Base-by-base conservation (phyloP, 2,329 filamentous ascomycete species). In the Mollisia scopiformis region DNA sequence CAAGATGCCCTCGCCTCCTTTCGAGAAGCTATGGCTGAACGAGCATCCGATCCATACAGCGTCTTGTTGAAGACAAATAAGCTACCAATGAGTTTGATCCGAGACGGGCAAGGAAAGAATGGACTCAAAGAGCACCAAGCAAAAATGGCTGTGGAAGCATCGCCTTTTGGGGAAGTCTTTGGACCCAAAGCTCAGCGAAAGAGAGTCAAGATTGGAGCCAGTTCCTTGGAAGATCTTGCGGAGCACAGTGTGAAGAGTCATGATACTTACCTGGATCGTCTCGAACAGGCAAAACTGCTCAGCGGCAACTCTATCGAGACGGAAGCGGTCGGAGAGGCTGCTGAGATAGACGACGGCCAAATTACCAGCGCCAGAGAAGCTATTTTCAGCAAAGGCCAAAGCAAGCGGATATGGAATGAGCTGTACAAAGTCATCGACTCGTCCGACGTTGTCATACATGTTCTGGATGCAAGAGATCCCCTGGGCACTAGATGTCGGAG, bases 31-130 rank as follows among this genome's bases (percentile, higher is more conserved):
- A 94, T 99, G 78, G 91, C 91, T 43, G 93, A 96, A 76, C 91
- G 93, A 76, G 88, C 91, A 55, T 88, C 88, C 19, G 93, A 99
- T 73, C 95, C 95, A 0, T 97, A 97, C 76, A 89, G 91, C 62
- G 95, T 97, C 62, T 85, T 98, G n/a, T 82, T 99, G 66, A 97
- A 97, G 81, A 90, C 91, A 68, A 98, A 98, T 78, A 98, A 98
- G 80, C 84, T 99, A 52, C 95, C 95, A 41, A 94, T 99, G 92
- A 94, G 88, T 68, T 80, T 99, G 75, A 96, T 99, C 73, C 85
- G 88, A 63, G 94, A 98, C 72, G 86, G 85, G 57, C 83, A 89
- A 59, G 84, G 88, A 50, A 85, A 88, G 69, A 94, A 96, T 71
- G 94, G 93, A 0, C 76, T 97, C 60, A 96, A 97, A 79, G 88